phyloP scores from a whole-genome alignment of 208 protist species.

The Leishmania braziliensis region DNA sequence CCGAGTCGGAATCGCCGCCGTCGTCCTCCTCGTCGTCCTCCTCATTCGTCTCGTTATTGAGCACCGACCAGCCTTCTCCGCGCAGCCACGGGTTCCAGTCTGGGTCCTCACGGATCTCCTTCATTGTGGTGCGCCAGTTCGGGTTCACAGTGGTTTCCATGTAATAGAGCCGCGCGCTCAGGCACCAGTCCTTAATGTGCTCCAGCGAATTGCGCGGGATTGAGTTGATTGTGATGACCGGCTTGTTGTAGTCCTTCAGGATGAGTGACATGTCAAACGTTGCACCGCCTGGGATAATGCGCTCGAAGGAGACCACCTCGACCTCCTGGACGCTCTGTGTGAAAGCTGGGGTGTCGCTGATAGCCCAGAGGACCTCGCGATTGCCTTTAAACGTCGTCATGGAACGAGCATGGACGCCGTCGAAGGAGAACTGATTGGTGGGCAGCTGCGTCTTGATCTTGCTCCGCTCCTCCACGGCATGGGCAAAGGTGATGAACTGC shows the following conservation, averaged over 20 bases:
- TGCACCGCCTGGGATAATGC: conserved; percentile 80
- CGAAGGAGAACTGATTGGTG: conserved; percentile 81
- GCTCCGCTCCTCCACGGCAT: conserved; percentile 67
- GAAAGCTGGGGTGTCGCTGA: conserved; percentile 93
- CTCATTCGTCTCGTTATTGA: conserved; percentile 77
- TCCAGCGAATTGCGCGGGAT: conserved; percentile 63
- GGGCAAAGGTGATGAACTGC: conserved; percentile 83
- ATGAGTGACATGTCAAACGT: conserved; percentile 98
- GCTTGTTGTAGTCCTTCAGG: conserved; percentile 96
- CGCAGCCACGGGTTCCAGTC: conserved; percentile 86
- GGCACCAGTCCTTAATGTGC: conserved; percentile 84
- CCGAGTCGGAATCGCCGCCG: conserved; percentile 68
- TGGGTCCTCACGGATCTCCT: conserved; percentile 86
- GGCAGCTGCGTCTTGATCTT: conserved; percentile 82
- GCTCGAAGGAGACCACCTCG: conserved; percentile 95
- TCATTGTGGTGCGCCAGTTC: conserved; percentile 77
- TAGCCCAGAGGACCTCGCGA: conserved; percentile 79
- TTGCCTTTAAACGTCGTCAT: conserved; percentile 81
- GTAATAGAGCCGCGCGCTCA: conserved; percentile 80
- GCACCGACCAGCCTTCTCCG: conserved; percentile 65
- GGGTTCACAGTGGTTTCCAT: conserved; percentile 82
- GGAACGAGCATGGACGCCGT: conserved; percentile 77
- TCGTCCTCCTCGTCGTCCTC: conserved; percentile 88
- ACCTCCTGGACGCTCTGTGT: conserved; percentile 94
- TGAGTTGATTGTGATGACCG: conserved; percentile 64